Evolutionary conservation across 306 rosid species (phyloP), one percentile per base, ranked within the genome.

Genomic region (Bauhinia variegata): DNA sequence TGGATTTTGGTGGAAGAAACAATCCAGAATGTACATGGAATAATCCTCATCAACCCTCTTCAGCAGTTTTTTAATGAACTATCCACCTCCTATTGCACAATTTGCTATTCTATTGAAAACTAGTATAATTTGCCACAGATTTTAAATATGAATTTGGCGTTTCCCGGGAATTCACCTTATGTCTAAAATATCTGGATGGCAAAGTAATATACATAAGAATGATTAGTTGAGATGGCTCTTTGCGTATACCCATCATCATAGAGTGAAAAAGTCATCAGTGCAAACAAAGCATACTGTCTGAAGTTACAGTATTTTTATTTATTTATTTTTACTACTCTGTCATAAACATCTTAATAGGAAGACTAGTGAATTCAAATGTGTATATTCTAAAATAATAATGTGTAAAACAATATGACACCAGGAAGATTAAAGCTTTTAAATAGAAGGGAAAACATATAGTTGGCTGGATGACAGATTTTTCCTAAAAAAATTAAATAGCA

Each of bases 371-470:
- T 54, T 62, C 11, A 31, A 0, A 6, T 62, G 11, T 7, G 51
- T 61, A 12, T 33, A 37, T 34, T 11, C 10, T 17, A 32, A 66
- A 57, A 49, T 53, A 60, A 34, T 33, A n/a, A 14, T 16, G 3
- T 28, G n/a, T 8, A 52, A 34, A 5, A 53, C 12, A 5, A 38
- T n/a, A 54, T 18, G 34, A 37, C 52, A 42, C 8, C 50, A 41
- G 38, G 30, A 32, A 69, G 49, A 30, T 23, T 18, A 68, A 8
- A 58, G 63, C 59, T 63, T 58, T 17, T 5, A 49, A 68, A 8
- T 33, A n/a, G 5, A 65, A 19, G 67, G 28, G 36, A 33, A 44
- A 70, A 65, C 54, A 14, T 28, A 65, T 15, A 17, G 42, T 56
- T 53, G 52, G 16, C 36, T 46, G 53, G 54, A 51, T 34, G 17